phyloP scores from a whole-genome alignment of 805 yeast genomes.

The Candida parachauliodes region DNA sequence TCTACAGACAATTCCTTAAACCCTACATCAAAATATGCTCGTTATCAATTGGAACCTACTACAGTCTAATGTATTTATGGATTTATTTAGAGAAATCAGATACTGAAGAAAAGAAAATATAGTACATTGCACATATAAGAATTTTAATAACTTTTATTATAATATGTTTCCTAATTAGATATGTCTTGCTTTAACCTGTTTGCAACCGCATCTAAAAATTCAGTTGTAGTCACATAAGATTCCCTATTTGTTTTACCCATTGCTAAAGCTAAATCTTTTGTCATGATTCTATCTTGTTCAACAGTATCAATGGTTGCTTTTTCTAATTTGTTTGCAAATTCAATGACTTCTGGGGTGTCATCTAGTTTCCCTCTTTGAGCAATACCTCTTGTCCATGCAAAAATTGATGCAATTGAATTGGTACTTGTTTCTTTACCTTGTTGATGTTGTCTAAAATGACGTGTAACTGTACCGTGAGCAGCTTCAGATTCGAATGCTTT shows the following conservation, averaged over 20 bases:
- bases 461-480: constrained; percentile 85
- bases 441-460: constrained; percentile 81
- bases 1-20: constrained; percentile 14
- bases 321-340: constrained; percentile 65
- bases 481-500: constrained; percentile 84
- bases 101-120: background rate
- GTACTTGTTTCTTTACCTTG: constrained; percentile 81
- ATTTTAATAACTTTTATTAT: background rate
- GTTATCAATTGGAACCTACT: constrained; percentile 15
- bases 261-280: constrained; percentile 77
- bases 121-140: background rate
- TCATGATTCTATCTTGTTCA: constrained; percentile 71
- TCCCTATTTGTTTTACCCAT: constrained; percentile 59
- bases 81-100: constrained; percentile 7
- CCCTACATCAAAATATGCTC: constrained; percentile 16
- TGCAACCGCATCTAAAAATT: constrained; percentile 75
- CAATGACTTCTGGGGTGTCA: constrained; percentile 63
- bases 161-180: too few relatives aligned
- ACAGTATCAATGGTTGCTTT: constrained; percentile 69
- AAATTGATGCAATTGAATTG: constrained; percentile 80
- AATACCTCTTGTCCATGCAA: constrained; percentile 84
- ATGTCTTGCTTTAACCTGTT: constrained; percentile 40
- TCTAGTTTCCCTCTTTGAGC: constrained; percentile 80
- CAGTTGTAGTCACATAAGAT: constrained; percentile 68
- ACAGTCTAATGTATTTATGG: constrained; percentile 12